Evolutionary conservation across 2,329 filamentous ascomycete genomes (phyloP).

Genomic region (Chalaropsis ovoidea): DNA sequence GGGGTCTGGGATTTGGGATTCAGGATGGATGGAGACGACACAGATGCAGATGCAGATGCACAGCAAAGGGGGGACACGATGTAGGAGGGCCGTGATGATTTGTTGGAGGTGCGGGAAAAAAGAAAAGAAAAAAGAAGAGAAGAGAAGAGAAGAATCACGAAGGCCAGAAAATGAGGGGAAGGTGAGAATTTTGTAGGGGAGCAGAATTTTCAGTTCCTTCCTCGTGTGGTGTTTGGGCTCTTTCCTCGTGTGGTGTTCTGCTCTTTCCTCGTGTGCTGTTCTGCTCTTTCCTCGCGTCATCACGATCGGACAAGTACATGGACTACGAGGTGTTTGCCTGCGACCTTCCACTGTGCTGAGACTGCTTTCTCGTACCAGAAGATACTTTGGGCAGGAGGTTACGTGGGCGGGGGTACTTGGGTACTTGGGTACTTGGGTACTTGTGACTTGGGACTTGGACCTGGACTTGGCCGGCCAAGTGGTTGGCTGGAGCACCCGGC

Average conservation of each 20-base stretch:
- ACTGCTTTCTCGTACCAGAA: constrained; percentile 6
- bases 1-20: background rate
- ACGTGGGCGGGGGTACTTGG: no score
- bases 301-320: background rate
- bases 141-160: background rate
- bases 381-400: background rate
- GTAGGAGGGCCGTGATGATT: background rate
- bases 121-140: background rate
- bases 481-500: background rate
- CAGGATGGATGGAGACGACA: constrained; percentile 9
- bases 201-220: background rate
- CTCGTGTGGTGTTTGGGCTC: background rate
- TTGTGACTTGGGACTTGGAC: background rate
- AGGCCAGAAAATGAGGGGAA: background rate
- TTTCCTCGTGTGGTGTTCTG: no score
- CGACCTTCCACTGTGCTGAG: background rate
- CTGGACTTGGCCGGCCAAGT: background rate
- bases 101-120: background rate
- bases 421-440: background rate
- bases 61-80: constrained; percentile 1
- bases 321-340: background rate
- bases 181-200: background rate
- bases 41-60: constrained; percentile 1
- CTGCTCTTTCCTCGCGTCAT: background rate
- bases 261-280: background rate